Evolutionary conservation across 768 basidiomycete species (phyloP), one percentile per base, ranked within the genome.

Genomic region (Mycena crocata): DNA sequence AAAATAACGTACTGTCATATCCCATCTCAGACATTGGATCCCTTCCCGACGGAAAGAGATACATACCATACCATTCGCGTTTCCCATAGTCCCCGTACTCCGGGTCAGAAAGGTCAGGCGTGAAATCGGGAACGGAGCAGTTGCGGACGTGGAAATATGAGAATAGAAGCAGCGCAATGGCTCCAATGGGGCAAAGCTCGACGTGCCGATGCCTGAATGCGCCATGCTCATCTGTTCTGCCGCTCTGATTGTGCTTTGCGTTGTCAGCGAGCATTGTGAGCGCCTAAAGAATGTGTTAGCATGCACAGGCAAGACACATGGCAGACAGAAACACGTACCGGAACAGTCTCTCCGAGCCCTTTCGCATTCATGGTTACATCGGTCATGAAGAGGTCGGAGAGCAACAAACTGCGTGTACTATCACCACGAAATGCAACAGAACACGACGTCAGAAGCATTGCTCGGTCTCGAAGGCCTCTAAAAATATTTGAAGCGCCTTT

Each of bases 151-250:
- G 79, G 51, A 75, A 82, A 15, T 71, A 57, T 1, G 69, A 64
- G 57, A 79, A 81, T 12, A 81, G 72, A 23, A 71, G 54, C 0
- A 79, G 49, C 0, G 71, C 76, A 4, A 80, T 55, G 0, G 74
- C 74, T 0, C 77, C 74, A 4, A 82, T 57, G 6, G 74, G 61
- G 62, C 79, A 82, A 15, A 80, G 70, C 66, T 76, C 74, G 8
- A 75, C 72, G 19, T 72, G 31, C 0, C 58, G 61, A 48, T 81
- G 80, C 0, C 73, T 57, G 39, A 81, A 62, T 2, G 73, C 71
- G 13, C 71, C 76, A 55, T 79, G 77, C 49, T 80, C 75, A 44
- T 82, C 78, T 24, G 77, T 60, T 2, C 71, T 69, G 7, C 79
- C 80, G 17, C 58, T 66, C 7, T 73, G 68, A 66, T 80, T 81